Evolutionary conservation across 2,329 filamentous ascomycete species (phyloP), one percentile per base, ranked within the genome.

Genomic region (Septoria linicola): DNA sequence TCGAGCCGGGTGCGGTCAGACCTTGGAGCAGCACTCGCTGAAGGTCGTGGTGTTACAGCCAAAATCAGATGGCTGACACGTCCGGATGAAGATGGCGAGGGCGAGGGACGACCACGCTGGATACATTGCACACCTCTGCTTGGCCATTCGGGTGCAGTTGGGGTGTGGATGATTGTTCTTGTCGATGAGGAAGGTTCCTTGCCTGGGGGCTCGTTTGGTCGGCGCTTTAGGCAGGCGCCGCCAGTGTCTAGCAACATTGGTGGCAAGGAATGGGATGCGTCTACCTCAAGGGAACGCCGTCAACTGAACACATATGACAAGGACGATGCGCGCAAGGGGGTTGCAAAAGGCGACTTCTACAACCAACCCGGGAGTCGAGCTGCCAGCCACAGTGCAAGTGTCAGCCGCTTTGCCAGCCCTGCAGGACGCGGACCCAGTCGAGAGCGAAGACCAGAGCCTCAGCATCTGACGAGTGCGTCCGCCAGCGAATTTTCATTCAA

Each of bases 161-260:
- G 87, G 13, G 85, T 89, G 0, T 90, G 87, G 87, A 87, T 90
- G 83, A 76, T 89, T 4, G 78, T 89, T 0, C 75, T 90, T 11
- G 81, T 88, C 3, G 84, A 89, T 55, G 82, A 87, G 39, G 70
- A 73, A 17, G 49, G 51, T 35, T 51, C 52, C 13, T 17, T 42
- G 30, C 45, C 56, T 13, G 62, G 59, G 21, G 53, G 39, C 16
- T 49, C 46, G 39, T 59, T 54, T 5, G 59, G 58, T 7, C 42
- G 66, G 35, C 53, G 68, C 30, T 70, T 70, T 49, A 61, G 68
- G 34, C 59, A 62, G 36, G 68, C 69, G 20, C 68, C 70, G 13
- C 68, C 68, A 11, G 66, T 71, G 4, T 55, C 65, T 6, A 60
- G 34, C 23, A 62, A 42, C 32, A 70, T 70, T 36, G 66, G 64